Evolutionary conservation across 768 basidiomycete species (phyloP), one percentile per base, ranked within the genome.

Genomic region (Kockovaella imperatae): DNA sequence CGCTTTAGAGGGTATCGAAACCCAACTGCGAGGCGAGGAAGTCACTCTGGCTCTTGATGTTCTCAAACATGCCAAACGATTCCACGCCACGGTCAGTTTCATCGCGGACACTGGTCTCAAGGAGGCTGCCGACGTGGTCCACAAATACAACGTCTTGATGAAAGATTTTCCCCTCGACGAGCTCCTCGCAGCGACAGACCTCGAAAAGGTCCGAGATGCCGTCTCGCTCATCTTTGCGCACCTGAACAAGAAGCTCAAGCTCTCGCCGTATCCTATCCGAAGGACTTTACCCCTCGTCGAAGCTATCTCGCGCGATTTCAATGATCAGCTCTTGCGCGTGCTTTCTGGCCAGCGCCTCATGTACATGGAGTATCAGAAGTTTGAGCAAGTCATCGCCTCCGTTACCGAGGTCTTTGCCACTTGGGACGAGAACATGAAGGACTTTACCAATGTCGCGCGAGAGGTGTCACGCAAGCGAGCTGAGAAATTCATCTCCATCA

Each of bases 121-220:
- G 71, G 87, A 93, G 61, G 88, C 91, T 7, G 85, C 84, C 36
- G 90, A 96, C 60, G 75, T 82, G 3, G 93, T 96, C 10, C 89
- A 91, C 76, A 96, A 95, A 71, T 93, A 96, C 76, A 97, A 99
- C 64, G 83, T 87, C 54, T 77, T 97, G 48, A 97, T 99, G 95
- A 95, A 93, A 73, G 95, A 99, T 66, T 97, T 97, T 61, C 95
- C 95, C 0, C 77, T 99, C 24, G 95, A 99, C 68, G 93, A 96
- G 65, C 81, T 97, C 17, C 78, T 99, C 23, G 88, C 91, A 7
- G 89, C 95, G 0, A 95, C 95, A 2, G 95, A 97, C 70, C 80
- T 97, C 1, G 85, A 86, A 68, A 95, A 91, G 75, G 83, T 97
- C 30, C 84, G 93, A 66, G 89, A 95, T 70, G 82, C 87, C 3